phyloP scores from a whole-genome alignment of 2,329 filamentous ascomycete species.

The Pseudocercospora pini-densiflorae region DNA sequence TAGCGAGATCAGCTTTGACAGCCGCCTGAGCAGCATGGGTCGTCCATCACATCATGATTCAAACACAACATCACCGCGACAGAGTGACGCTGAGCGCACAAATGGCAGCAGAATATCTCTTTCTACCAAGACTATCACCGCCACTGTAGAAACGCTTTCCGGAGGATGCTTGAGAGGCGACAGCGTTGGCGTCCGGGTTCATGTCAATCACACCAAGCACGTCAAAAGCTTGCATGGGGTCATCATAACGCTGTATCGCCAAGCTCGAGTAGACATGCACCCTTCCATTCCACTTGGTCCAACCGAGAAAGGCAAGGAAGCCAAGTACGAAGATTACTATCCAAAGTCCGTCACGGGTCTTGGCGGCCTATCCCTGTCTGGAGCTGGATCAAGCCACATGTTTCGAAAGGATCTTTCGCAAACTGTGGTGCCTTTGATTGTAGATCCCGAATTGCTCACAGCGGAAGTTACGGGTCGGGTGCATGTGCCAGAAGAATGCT shows the following conservation, averaged over 20 bases:
- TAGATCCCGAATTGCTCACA: conserved; percentile 78
- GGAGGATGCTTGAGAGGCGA: conserved; percentile 88
- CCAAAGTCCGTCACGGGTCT: conserved; percentile 86
- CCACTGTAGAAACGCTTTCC: conserved; percentile 79
- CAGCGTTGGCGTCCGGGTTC: conserved; percentile 76
- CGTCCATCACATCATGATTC: conserved; percentile 48
- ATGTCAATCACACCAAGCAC: conserved; percentile 83
- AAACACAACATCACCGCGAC: conserved; percentile 45
- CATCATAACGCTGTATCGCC: conserved; percentile 88
- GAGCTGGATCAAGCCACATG: conserved; percentile 84
- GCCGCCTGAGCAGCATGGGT: conserved; percentile 18
- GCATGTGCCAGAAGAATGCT: conserved; percentile 84
- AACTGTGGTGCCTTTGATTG: conserved; percentile 82
- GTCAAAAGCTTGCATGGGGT: conserved; percentile 92
- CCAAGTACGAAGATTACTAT: conserved; percentile 81
- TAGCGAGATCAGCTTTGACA: conserved; percentile 53
- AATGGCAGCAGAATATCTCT: conserved; percentile 53
- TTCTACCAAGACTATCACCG: conserved; percentile 80
- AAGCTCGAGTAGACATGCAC: conserved; percentile 85
- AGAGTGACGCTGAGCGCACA: conserved; percentile 53
- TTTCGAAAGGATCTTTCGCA: conserved; percentile 95
- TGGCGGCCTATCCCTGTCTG: conserved; percentile 83
- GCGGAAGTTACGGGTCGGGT: conserved; percentile 82
- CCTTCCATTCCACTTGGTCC: conserved; percentile 65
- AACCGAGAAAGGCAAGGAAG: conserved; percentile 67